These are phyloP conservation scores for Metschnikowia borealis DNA, from an alignment of 805 yeast species.

Conservation along the genomic window DNA sequence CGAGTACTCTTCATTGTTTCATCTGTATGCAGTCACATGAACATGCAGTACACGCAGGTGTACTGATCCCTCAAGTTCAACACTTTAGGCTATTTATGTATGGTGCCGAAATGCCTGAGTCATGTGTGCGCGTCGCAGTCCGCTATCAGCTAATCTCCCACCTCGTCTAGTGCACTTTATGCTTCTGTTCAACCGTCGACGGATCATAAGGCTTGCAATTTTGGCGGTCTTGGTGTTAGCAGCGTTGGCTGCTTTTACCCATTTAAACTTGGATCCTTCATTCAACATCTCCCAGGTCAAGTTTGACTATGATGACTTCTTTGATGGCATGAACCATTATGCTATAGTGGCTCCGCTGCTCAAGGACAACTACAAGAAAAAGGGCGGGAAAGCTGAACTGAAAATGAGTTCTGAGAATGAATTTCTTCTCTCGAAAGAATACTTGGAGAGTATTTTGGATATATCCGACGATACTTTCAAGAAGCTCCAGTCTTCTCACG, in stretches of 20 bases:
- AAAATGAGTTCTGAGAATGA: constrained; percentile 36
- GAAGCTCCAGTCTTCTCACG: constrained; percentile 37
- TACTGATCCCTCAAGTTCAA: too few relatives aligned
- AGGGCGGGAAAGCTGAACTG: constrained; percentile 42
- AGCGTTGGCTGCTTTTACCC: background rate
- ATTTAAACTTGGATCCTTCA: background rate
- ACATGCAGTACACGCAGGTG: too few relatives aligned
- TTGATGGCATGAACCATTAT: constrained; percentile 30
- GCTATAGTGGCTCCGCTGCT: constrained; percentile 39
- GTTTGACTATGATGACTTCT: constrained; percentile 15
- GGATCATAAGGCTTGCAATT: background rate
- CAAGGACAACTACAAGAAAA: constrained; percentile 34
- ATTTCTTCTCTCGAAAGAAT: constrained; percentile 43
- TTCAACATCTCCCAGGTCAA: background rate
- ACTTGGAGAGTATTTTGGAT: constrained; percentile 41
- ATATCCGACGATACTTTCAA: constrained; percentile 32
- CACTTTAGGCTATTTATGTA: background rate
- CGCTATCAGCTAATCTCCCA: too few relatives aligned
- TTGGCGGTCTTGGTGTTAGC: background rate
- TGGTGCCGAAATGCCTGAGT: background rate
- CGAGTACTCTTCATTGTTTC: too few relatives aligned
- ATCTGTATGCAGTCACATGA: too few relatives aligned
- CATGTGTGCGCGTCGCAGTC: background rate
- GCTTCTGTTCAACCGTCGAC: background rate
- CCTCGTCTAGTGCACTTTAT: background rate